Evolutionary conservation across 2,329 filamentous ascomycete genomes (phyloP).

Genomic region (Talaromyces marneffei): DNA sequence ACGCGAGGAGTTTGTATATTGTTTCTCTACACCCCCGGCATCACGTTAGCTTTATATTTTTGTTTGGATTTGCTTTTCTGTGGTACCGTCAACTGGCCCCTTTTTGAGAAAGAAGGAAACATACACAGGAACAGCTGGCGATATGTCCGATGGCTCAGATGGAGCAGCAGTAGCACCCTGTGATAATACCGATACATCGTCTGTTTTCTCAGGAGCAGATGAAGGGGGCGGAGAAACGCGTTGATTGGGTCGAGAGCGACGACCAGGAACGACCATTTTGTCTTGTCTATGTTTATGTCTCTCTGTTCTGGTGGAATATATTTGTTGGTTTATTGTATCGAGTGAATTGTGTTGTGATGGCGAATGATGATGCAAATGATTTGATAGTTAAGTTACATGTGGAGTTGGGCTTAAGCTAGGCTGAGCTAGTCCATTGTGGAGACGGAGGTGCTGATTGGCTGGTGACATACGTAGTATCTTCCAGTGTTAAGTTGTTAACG

Average conservation of each 20-base stretch:
- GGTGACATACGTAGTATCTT: no score
- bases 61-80: no score
- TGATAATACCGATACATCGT: background rate
- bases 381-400: background rate
- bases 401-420: background rate
- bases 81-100: no score
- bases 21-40: no score
- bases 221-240: constrained; percentile 2
- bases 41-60: no score
- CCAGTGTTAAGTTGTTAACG: no score
- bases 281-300: background rate
- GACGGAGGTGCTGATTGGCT: background rate
- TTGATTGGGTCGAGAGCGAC: constrained; percentile 8
- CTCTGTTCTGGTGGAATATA: background rate
- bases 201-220: background rate
- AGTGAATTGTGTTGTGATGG: background rate
- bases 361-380: background rate
- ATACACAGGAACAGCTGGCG: constrained; percentile 13
- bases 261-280: constrained; percentile 12
- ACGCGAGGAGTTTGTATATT: constrained; percentile 82
- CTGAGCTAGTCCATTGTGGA: background rate
- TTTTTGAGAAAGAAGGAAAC: background rate
- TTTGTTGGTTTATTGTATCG: background rate
- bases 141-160: constrained; percentile 5
- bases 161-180: background rate